Evolutionary conservation across 176 grass and related monocot genomes (phyloP), one percentile per base, ranked within the genome.

Genomic region (Raddia distichophylla): DNA sequence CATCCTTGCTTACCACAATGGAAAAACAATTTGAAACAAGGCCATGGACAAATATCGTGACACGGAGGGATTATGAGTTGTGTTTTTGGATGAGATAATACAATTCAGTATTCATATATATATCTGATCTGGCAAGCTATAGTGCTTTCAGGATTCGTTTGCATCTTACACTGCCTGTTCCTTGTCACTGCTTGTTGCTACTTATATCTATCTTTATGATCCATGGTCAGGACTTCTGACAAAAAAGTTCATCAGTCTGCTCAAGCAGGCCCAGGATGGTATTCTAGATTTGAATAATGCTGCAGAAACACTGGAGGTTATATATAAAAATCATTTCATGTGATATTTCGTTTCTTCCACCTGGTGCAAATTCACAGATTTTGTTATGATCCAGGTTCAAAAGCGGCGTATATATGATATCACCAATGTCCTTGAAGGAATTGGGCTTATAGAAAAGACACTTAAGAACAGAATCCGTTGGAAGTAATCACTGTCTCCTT

Each of bases 331-430:
- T 64, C 75, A 65, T 86, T 79, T 60, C 6, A 79, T 22, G 15
- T 35, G 43, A 7, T 16, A 66, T 65, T 22, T 90, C 7, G 37
- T 74, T 67, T 35, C 13, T 13, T 60, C 18, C 67, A 66, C 20
- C 78, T 55, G 5, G 15, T 56, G 40, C 61, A 78, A 55, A 69
- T 46, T 82, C 73, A 58, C 52, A 43, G 12, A 54, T 60, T 74
- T 73, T 86, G 58, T 67, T 75, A 73, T 73, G 67, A 71, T 86
- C 44, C 60, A 99, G 97, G 97, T 96, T 80, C 97, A 99, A 91
- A 99, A 99, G 80, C 92, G 97, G 61, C 85, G 97, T 13, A 99
- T 99, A 82, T 99, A 99, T 99, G 97, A 99, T 77, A 99, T 99
- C 70, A 99, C 97, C 42, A 99, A 99, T 83, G 97, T 99, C 27